Evolutionary conservation across 1,284 basidiomycete species (phyloP).

Genomic region (Tilletiopsis washingtonensis): DNA sequence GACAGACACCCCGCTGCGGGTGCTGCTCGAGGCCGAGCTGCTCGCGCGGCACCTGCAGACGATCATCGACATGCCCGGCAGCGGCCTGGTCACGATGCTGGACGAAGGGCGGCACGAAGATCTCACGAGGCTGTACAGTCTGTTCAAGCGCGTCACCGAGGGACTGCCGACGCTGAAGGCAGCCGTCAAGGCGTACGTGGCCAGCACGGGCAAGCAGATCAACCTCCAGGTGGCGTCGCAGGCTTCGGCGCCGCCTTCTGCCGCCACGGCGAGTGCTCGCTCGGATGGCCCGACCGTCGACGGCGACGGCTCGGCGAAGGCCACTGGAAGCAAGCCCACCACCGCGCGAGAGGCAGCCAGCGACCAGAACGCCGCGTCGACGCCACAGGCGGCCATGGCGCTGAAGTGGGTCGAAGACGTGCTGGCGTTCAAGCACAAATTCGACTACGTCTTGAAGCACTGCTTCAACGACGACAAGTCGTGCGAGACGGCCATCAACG

Average conservation of each 20-base stretch:
- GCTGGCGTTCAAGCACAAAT: slow-evolving; percentile 81
- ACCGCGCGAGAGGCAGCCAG: neutral
- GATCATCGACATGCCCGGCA: slow-evolving; percentile 71
- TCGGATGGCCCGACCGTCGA: slow-evolving; percentile 2
- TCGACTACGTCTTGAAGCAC: slow-evolving; percentile 66
- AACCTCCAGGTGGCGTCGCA: slow-evolving; percentile 54
- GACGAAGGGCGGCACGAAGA: slow-evolving; percentile 71
- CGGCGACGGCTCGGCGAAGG: neutral
- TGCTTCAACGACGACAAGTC: slow-evolving; percentile 66
- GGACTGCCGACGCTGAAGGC: slow-evolving; percentile 57
- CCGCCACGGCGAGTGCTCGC: slow-evolving; percentile 1
- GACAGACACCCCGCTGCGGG: slow-evolving; percentile 63
- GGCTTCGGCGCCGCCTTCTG: slow-evolving; percentile 2
- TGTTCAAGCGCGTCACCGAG: slow-evolving; percentile 65
- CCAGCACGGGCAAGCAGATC: slow-evolving; percentile 69
- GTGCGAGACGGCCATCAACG: slow-evolving; percentile 70
- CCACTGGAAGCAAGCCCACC: slow-evolving; percentile 2
- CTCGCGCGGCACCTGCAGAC: slow-evolving; percentile 67
- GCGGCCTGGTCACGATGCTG: slow-evolving; percentile 81
- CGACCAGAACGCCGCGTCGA: slow-evolving; percentile 10
- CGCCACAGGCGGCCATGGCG: slow-evolving; percentile 53
- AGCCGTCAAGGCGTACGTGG: slow-evolving; percentile 67
- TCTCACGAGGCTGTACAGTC: slow-evolving; percentile 68
- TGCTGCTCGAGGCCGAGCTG: slow-evolving; percentile 69
- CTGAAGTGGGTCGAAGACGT: slow-evolving; percentile 93